phyloP scores from a whole-genome alignment of 208 protist genomes.

The Leishmania mexicana region DNA sequence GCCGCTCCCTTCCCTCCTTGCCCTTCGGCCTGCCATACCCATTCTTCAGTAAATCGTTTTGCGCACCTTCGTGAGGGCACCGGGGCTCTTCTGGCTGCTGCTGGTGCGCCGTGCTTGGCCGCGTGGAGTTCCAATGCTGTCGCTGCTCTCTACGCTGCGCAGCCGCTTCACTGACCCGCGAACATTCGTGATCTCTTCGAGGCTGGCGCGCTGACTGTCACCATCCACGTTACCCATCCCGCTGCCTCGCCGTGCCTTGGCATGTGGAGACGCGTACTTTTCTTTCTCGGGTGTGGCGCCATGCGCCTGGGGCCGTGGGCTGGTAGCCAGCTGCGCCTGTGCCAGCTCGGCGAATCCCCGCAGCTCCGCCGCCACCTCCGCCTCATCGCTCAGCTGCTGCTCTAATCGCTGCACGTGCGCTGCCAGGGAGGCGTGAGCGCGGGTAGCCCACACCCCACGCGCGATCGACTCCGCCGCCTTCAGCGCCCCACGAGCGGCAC shows the following conservation, averaged over 20 bases:
- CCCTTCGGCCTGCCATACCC: background rate
- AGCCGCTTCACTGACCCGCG: slow-evolving; percentile 27
- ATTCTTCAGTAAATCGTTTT: slow-evolving; percentile 28
- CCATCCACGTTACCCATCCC: background rate
- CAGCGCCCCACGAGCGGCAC: slow-evolving; percentile 16
- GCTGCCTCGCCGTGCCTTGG: background rate
- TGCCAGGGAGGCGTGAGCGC: slow-evolving; percentile 11
- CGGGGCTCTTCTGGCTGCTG: slow-evolving; percentile 27
- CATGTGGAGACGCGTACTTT: background rate
- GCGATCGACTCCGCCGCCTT: slow-evolving; percentile 21
- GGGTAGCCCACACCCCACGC: slow-evolving; percentile 4
- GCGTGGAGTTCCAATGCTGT: slow-evolving; percentile 25
- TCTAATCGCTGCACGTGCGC: slow-evolving; percentile 15
- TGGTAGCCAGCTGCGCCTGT: slow-evolving; percentile 40
- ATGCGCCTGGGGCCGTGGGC: background rate
- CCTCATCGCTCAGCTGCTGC: slow-evolving; percentile 22
- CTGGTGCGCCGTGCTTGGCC: background rate
- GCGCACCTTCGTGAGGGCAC: slow-evolving; percentile 33
- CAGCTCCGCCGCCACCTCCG: slow-evolving; percentile 34
- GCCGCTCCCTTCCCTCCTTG: background rate
- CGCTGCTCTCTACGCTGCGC: slow-evolving; percentile 33
- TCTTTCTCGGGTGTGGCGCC: background rate
- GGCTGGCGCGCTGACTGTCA: slow-evolving; percentile 19
- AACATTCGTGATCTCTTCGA: slow-evolving; percentile 30
- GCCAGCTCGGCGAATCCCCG: slow-evolving; percentile 51